Percentiles rank a stretch among this genome's conserved stretches.
These are phyloP conservation scores for Diaporthe sp. DNA, from an alignment of 2,329 filamentous ascomycete genomes.

Conservation along the genomic window DNA sequence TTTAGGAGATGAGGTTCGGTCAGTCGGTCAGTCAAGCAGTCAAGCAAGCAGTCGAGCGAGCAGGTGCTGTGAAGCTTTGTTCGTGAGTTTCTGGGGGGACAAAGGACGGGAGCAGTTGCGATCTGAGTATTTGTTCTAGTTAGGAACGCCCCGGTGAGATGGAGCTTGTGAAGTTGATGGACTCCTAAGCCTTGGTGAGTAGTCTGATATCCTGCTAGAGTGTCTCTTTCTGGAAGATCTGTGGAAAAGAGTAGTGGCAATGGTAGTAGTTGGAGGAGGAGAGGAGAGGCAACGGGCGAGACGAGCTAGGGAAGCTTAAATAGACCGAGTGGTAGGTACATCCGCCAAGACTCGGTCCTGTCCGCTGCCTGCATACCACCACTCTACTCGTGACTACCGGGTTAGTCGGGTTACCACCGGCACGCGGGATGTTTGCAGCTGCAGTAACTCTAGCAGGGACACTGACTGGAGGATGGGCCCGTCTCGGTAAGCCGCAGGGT, in stretches of 20 bases:
- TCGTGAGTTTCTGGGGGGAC: neutral
- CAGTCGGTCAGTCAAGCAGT: slow-evolving; percentile 16
- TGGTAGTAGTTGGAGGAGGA: neutral
- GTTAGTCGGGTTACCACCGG: slow-evolving; percentile 28
- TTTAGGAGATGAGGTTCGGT: slow-evolving; percentile 43
- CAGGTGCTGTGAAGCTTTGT: neutral
- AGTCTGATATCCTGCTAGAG: neutral
- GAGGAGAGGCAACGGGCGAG: neutral
- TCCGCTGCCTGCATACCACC: neutral
- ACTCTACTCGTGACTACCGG: slow-evolving; percentile 29
- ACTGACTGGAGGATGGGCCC: slow-evolving; percentile 22
- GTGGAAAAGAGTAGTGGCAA: neutral
- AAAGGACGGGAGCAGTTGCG: neutral
- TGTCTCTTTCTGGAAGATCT: neutral
- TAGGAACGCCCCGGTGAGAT: neutral
- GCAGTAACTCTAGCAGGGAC: slow-evolving; percentile 13
- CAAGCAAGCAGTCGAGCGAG: neutral
- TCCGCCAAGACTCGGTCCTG: slow-evolving; percentile 19
- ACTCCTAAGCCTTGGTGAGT: slow-evolving; percentile 3
- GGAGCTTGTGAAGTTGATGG: neutral
- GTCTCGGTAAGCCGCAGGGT: slow-evolving; percentile 32
- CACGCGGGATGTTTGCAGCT: slow-evolving; percentile 33
- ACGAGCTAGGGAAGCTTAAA: slow-evolving; percentile 38
- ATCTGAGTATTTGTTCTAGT: neutral
- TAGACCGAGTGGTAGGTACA: slow-evolving; percentile 20